These are phyloP conservation scores for Aspergillus indologenus DNA, from an alignment of 495 filamentous ascomycete species.

Conservation along the genomic window DNA sequence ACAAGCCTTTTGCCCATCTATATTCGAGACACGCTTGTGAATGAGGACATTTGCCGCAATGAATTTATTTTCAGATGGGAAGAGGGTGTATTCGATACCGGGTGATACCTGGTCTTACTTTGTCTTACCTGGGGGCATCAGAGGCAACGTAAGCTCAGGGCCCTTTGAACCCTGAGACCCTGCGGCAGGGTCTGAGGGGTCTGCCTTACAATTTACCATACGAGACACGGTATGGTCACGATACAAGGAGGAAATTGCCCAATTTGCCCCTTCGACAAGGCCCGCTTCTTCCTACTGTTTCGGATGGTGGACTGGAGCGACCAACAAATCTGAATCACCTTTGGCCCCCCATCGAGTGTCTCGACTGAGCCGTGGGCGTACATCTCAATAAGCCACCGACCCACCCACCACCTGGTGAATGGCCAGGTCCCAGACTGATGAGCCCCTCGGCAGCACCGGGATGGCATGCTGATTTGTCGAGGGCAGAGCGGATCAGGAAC, in stretches of 20 bases:
- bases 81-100: neutral
- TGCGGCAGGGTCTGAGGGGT: neutral
- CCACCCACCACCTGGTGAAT: neutral
- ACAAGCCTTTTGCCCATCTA: slow-evolving; percentile 5
- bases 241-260: neutral
- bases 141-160: neutral
- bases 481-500: neutral
- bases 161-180: neutral
- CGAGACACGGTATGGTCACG: neutral
- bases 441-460: neutral
- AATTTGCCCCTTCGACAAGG: neutral
- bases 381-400: slow-evolving; percentile 3
- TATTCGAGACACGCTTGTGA: neutral
- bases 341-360: neutral
- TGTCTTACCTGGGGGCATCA: neutral
- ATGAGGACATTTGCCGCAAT: neutral
- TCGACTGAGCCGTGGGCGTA: neutral
- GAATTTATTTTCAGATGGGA: neutral
- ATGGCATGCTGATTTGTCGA: neutral
- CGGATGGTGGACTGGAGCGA: neutral
- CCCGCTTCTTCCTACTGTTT: neutral
- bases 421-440: neutral
- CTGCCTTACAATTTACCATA: neutral
- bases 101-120: neutral
- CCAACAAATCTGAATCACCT: slow-evolving; percentile 1